A percentile compares a stretch with the other conserved stretches of the same genome.
Conservation (phyloP, 306 rosid species). For the Prosopis cineraria region DNA sequence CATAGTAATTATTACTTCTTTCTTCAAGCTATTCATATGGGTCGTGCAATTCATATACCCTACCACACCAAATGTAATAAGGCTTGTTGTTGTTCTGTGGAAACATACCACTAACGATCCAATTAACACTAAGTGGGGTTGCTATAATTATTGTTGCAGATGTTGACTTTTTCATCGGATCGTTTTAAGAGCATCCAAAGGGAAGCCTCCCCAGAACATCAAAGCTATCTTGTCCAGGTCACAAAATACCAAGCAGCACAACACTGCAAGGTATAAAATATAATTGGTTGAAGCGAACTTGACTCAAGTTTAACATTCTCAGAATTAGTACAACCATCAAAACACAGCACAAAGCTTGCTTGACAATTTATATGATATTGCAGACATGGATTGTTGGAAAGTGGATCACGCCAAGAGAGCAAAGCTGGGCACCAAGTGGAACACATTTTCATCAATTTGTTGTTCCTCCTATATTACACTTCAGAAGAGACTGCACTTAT, state of each 20-base stretch:
- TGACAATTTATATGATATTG: neutral
- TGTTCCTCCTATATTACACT: slow-evolving; percentile 76
- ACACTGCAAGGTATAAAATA: slow-evolving; percentile 61
- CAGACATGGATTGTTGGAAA: slow-evolving; percentile 98
- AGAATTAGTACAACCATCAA: neutral
- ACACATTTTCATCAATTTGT: slow-evolving; percentile 91
- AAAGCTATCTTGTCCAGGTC: slow-evolving; percentile 76
- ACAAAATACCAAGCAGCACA: slow-evolving; percentile 89
- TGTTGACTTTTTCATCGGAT: slow-evolving; percentile 76
- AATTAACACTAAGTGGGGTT: neutral
- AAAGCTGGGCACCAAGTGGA: slow-evolving; percentile 81
- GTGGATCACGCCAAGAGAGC: slow-evolving; percentile 91
- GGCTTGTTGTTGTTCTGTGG: too few species aligned
- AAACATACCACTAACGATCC: too few species aligned
- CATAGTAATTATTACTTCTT: neutral
- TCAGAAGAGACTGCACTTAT: slow-evolving; percentile 85
- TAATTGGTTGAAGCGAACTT: neutral
- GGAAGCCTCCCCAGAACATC: slow-evolving; percentile 75
- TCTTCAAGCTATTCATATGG: neutral
- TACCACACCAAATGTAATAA: too few species aligned
- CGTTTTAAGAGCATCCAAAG: slow-evolving; percentile 78
- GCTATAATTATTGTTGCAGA: slow-evolving; percentile 46
- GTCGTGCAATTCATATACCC: too few species aligned
- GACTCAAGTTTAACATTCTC: neutral
- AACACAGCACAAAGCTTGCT: neutral